phyloP scores from a whole-genome alignment of 495 filamentous ascomycete genomes.

The Neurospora hispaniola region DNA sequence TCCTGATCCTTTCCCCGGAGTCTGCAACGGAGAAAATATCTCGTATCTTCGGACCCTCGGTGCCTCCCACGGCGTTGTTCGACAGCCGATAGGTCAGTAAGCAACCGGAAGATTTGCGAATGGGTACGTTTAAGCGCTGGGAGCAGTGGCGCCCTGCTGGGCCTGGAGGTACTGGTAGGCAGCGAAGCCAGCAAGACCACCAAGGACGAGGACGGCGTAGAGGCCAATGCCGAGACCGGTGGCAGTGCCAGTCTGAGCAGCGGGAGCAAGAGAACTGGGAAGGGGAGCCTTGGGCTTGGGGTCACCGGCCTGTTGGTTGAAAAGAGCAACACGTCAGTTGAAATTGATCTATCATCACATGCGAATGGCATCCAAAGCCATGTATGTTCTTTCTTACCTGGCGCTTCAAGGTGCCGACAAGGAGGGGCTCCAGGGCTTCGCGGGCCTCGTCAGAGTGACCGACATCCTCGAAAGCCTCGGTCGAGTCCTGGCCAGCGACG shows the following conservation, averaged over 20 bases:
- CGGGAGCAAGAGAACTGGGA: slow-evolving; percentile 34
- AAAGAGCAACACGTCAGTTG: slow-evolving; percentile 10
- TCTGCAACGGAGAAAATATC: background rate
- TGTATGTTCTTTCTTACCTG: slow-evolving; percentile 44
- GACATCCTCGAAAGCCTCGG: slow-evolving; percentile 98
- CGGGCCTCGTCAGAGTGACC: slow-evolving; percentile 98
- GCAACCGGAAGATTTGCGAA: background rate
- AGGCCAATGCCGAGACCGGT: slow-evolving; percentile 64
- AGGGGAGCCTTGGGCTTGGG: slow-evolving; percentile 53
- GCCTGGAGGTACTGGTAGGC: slow-evolving; percentile 81
- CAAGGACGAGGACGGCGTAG: slow-evolving; percentile 73
- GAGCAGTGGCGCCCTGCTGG: slow-evolving; percentile 32
- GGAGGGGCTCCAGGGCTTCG: slow-evolving; percentile 74
- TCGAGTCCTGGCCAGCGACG: slow-evolving; percentile 91
- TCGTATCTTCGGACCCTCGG: background rate
- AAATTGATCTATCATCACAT: background rate
- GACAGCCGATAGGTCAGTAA: background rate
- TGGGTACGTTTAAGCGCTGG: slow-evolving; percentile 15
- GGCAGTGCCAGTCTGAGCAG: slow-evolving; percentile 36
- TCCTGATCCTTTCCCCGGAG: background rate
- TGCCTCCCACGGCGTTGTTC: background rate
- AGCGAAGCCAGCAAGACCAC: slow-evolving; percentile 64
- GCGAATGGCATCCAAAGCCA: background rate
- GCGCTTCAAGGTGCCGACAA: slow-evolving; percentile 76
- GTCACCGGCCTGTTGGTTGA: slow-evolving; percentile 61